A percentile compares a stretch with the other conserved stretches of the same genome.
Conservation (phyloP, 306 rosid genomes). For the Quercus gilva region DNA sequence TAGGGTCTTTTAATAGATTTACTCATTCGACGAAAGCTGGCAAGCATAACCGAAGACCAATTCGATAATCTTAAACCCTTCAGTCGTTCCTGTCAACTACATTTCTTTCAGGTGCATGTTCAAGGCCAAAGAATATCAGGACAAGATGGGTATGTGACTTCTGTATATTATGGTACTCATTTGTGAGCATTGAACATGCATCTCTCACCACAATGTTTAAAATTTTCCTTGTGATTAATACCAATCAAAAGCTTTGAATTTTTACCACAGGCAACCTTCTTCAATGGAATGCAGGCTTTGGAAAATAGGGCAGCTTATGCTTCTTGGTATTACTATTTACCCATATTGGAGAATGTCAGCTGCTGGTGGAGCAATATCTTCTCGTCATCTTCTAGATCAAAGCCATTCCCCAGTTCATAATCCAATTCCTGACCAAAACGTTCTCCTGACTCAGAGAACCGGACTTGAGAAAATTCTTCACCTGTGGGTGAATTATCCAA, state of each 20-base stretch:
- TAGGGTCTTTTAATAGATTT: neutral
- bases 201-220: neutral
- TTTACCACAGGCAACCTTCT: neutral
- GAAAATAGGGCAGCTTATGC: neutral
- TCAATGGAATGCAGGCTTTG: neutral
- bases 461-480: conserved; percentile 13
- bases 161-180: neutral
- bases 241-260: neutral
- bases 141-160: neutral
- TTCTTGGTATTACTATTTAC: conserved; percentile 15
- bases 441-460: conserved; percentile 34
- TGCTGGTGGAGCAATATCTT: conserved; percentile 50
- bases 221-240: neutral
- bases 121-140: neutral
- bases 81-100: neutral
- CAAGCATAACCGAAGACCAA: neutral
- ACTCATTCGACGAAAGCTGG: neutral
- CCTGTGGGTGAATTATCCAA: conserved; percentile 23
- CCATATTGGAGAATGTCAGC: conserved; percentile 40
- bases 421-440: conserved; percentile 34
- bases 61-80: neutral
- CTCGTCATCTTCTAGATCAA: conserved; percentile 59
- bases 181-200: neutral
- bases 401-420: conserved; percentile 42
- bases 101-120: neutral